A percentile compares a stretch with the other conserved stretches of the same genome.
phyloP scores from a whole-genome alignment of 2,329 filamentous ascomycete species.

The Fusarium incarnatum region DNA sequence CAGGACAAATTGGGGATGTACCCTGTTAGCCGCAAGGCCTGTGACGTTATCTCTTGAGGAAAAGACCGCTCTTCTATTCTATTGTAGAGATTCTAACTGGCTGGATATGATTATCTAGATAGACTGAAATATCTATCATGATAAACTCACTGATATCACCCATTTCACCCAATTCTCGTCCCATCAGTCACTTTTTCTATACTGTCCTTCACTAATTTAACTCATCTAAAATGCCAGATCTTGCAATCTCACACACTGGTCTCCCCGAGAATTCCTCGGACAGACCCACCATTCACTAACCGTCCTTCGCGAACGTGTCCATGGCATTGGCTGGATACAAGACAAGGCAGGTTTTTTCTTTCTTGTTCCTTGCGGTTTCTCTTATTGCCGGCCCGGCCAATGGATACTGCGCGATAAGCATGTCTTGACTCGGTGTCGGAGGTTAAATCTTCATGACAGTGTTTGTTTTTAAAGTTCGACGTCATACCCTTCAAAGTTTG shows the following conservation, averaged over 20 bases:
- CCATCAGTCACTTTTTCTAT: slow-evolving; percentile 30
- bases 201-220: not conserved
- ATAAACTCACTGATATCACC: slow-evolving; percentile 26
- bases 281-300: slow-evolving; percentile 44
- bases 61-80: slow-evolving; percentile 13
- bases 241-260: slow-evolving; percentile 14
- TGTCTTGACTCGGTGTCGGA: slow-evolving; percentile 22
- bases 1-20: slow-evolving; percentile 14
- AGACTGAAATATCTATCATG: slow-evolving; percentile 11
- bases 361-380: slow-evolving; percentile 10
- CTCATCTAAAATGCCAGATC: slow-evolving; percentile 27
- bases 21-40: slow-evolving; percentile 31
- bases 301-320: slow-evolving; percentile 41
- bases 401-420: slow-evolving; percentile 32
- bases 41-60: slow-evolving; percentile 23
- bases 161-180: not conserved
- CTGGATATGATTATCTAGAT: not conserved
- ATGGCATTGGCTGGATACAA: slow-evolving; percentile 37
- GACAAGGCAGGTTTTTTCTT: slow-evolving; percentile 24
- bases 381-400: slow-evolving; percentile 33
- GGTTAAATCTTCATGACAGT: slow-evolving; percentile 9
- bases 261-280: slow-evolving; percentile 43
- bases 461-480: slow-evolving; percentile 3
- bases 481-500: slow-evolving; percentile 10
- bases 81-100: slow-evolving; percentile 19